Conservation (phyloP, 2,329 filamentous ascomycete species). For the Dactylella cylindrospora region DNA sequence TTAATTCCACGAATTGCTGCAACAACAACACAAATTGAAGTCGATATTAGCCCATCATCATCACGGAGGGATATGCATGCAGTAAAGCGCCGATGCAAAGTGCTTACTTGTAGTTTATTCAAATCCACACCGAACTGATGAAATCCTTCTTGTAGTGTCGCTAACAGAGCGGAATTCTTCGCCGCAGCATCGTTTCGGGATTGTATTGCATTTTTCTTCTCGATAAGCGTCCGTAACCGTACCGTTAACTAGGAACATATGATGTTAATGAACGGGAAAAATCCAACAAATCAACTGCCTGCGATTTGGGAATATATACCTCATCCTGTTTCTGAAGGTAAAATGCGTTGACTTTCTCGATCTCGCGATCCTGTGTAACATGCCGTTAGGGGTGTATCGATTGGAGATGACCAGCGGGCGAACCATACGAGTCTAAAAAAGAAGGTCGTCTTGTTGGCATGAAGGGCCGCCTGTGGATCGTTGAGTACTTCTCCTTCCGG, state of each 20-base stretch:
- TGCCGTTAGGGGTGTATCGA: slow-evolving; percentile 26
- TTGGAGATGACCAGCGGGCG: slow-evolving; percentile 2
- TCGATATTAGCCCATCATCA: neutral
- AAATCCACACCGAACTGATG: slow-evolving; percentile 95
- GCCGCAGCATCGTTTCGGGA: slow-evolving; percentile 74
- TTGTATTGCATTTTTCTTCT: slow-evolving; percentile 91
- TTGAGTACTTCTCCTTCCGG: slow-evolving; percentile 44
- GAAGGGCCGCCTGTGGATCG: slow-evolving; percentile 84
- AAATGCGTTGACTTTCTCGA: slow-evolving; percentile 97
- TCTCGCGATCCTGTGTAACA: slow-evolving; percentile 75
- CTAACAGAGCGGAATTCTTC: slow-evolving; percentile 87
- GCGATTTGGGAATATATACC: slow-evolving; percentile 58
- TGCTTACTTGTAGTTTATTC: slow-evolving; percentile 76
- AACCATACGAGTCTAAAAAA: slow-evolving; percentile 87
- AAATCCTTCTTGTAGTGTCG: slow-evolving; percentile 92
- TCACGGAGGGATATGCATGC: slow-evolving; percentile 1
- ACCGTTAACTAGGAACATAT: slow-evolving; percentile 72
- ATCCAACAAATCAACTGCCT: neutral
- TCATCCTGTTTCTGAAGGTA: slow-evolving; percentile 98
- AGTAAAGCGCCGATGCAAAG: neutral
- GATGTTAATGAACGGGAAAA: slow-evolving; percentile 4
- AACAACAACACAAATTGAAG: slow-evolving; percentile 9
- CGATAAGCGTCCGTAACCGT: slow-evolving; percentile 83
- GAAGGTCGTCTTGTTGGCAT: slow-evolving; percentile 97
- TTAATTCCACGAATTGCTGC: slow-evolving; percentile 95